Evolutionary conservation across 1,284 basidiomycete genomes (phyloP), one percentile per base, ranked within the genome.

Genomic region (Puccinia horiana): DNA sequence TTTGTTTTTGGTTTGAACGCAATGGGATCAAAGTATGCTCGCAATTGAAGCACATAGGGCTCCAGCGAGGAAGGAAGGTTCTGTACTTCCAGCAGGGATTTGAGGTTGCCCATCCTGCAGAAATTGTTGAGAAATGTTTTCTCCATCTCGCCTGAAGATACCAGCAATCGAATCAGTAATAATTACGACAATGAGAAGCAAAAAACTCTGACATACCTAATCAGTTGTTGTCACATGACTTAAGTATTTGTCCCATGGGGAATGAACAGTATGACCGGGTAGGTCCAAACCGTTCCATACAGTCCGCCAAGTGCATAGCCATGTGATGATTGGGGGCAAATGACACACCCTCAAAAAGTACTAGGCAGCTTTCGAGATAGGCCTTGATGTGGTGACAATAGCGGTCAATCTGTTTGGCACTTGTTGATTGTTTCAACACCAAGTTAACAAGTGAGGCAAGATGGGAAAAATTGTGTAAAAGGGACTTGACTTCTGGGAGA

Each of bases 271-370:
- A 69, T 8, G 61, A 61, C n/a, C 47, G 16, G 11, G 37, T 18
- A 29, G 76, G 76, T 42, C 76, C 76, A 49, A 44, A 69, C 29
- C 35, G 49, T 26, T 78, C 76, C 14, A 78, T 26, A 49, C 76
- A 78, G 42, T 78, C 63, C 23, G 61, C 63, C 11, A 78, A 26
- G 42, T 78, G 76, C 8, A 78, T 37, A 18, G 76, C 37, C 76
- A 69, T 78, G n/a, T 78, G 76, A 32, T 78, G 76, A 40, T 78
- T 78, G 26, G 76, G 76, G 26, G 63, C 63, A 32, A 78, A 42
- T 29, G 29, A 49, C 16, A 26, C 23, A 6, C 47, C 56, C 0
- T 32, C 29, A 47, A 44, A 65, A 6, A 77, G 20, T 35, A 44
- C 6, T 5, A 65, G 20, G 5, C 37, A 65, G 18, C 58, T 65